Evolutionary conservation across 2,329 filamentous ascomycete genomes (phyloP).

Genomic region (Scleromitrula shiraiana): DNA sequence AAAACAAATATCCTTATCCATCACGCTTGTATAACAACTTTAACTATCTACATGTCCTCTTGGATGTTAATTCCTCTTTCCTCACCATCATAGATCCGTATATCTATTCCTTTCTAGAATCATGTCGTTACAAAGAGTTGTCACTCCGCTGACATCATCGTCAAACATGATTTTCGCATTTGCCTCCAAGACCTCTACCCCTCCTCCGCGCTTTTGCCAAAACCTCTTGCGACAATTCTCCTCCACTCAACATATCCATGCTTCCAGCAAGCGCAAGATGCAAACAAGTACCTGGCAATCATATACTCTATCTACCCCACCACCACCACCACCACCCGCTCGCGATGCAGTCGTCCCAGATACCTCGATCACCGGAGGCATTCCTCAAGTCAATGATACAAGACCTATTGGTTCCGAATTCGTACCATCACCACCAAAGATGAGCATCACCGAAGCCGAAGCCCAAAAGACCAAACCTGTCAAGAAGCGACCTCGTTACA

Average conservation of each 20-base stretch:
- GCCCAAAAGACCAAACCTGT: conserved; percentile 57
- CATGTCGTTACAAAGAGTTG: conserved; percentile 27
- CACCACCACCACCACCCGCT: conserved; percentile 43
- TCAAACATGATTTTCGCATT: conserved; percentile 24
- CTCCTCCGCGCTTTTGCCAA: conserved; percentile 33
- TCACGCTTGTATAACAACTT: not conserved
- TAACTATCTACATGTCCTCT: not conserved
- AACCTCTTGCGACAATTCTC: conserved; percentile 38
- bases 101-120: too few species aligned
- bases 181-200: conserved; percentile 26
- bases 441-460: conserved; percentile 51
- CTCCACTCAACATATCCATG: conserved; percentile 34
- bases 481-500: conserved; percentile 47
- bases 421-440: conserved; percentile 14
- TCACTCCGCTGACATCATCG: conserved; percentile 27
- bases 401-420: conserved; percentile 35
- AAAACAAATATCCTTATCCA: not conserved
- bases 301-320: conserved; percentile 38
- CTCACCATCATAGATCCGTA: too few species aligned
- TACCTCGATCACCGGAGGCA: conserved; percentile 48
- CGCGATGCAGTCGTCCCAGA: conserved; percentile 51
- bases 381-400: conserved; percentile 36
- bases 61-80: not conserved
- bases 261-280: conserved; percentile 51
- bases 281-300: conserved; percentile 60